These are phyloP conservation scores for Yamadazyma mexicana DNA, from an alignment of 1,139 yeast species.

Conservation along the genomic window DNA sequence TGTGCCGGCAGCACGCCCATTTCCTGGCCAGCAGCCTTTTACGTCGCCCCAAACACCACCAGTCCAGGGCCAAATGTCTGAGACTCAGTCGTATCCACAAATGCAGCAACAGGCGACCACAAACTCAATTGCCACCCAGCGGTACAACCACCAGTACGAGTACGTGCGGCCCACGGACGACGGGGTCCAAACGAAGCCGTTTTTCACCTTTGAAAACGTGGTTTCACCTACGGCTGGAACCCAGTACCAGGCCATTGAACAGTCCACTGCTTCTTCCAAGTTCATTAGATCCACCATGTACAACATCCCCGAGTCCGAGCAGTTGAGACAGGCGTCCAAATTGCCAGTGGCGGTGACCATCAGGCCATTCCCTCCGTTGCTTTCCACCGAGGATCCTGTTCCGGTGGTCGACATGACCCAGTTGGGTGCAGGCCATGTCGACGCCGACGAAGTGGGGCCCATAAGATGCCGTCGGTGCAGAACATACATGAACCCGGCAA, in stretches of 20 bases:
- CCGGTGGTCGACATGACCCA: constrained; percentile 67
- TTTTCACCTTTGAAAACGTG: constrained; percentile 70
- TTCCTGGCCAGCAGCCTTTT: neutral
- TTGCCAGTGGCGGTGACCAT: constrained; percentile 80
- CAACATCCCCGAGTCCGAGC: constrained; percentile 76
- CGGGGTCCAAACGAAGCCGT: constrained; percentile 31
- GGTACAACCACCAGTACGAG: constrained; percentile 53
- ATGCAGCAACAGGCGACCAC: neutral
- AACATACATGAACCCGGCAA: constrained; percentile 82
- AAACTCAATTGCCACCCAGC: constrained; percentile 45
- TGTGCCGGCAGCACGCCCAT: neutral
- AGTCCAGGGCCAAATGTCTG: no score
- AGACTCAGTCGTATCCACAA: neutral
- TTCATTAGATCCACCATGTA: constrained; percentile 80
- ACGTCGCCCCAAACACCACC: no score
- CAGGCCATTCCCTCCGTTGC: constrained; percentile 76
- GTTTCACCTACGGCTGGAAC: constrained; percentile 84
- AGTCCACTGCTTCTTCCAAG: constrained; percentile 82
- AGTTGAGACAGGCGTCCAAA: constrained; percentile 65
- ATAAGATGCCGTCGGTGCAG: constrained; percentile 91
- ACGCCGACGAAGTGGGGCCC: constrained; percentile 55
- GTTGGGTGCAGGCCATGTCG: constrained; percentile 23
- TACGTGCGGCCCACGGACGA: constrained; percentile 33
- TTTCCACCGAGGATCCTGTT: constrained; percentile 51
- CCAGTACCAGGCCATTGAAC: constrained; percentile 69